phyloP scores from a whole-genome alignment of 306 rosid genomes.

The Cucurbita moschata region DNA sequence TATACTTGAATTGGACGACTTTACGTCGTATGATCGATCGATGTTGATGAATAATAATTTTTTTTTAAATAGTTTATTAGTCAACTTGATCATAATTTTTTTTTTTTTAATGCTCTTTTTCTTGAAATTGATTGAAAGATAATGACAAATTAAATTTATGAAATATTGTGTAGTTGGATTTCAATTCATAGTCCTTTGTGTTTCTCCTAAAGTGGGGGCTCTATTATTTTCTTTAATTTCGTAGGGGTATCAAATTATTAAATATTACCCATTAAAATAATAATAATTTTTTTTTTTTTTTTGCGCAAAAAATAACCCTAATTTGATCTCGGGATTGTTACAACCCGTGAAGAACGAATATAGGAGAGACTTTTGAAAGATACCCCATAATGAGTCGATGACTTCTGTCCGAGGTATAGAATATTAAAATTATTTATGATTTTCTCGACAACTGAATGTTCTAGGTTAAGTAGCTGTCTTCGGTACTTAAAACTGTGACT shows the following conservation, averaged over 20 bases:
- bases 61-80: neutral
- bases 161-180: neutral
- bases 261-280: neutral
- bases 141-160: neutral
- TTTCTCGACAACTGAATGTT: neutral
- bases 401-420: neutral
- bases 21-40: too few species aligned
- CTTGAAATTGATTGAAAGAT: constrained; percentile 3
- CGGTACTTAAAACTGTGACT: neutral
- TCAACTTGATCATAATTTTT: neutral
- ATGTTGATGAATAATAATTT: too few species aligned
- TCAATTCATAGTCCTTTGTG: neutral
- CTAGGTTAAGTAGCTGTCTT: neutral
- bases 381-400: neutral
- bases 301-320: neutral
- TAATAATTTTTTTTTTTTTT: too few species aligned
- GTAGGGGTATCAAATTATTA: neutral
- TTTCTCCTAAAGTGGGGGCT: neutral
- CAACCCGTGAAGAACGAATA: neutral
- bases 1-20: too few species aligned
- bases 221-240: neutral
- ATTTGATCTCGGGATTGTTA: neutral
- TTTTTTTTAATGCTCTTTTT: neutral
- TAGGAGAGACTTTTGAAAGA: neutral
- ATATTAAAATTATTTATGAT: neutral